Conservation (phyloP, 169 alveolate genomes). For the Cyclospora cayetanensis region DNA sequence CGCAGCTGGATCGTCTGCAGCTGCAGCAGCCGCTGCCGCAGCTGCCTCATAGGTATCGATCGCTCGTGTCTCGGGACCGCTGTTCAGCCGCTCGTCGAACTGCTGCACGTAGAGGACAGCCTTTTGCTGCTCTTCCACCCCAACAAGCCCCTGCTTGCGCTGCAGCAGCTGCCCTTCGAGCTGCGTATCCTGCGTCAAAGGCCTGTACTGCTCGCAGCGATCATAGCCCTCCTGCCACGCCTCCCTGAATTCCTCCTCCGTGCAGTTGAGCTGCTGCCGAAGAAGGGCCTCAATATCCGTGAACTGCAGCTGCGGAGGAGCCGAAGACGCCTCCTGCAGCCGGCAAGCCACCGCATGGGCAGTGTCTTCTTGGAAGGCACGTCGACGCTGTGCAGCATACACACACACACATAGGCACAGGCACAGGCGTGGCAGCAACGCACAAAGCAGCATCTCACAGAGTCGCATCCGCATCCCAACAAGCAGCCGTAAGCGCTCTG, state of each 20-base stretch:
- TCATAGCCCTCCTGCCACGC: conserved; percentile 24
- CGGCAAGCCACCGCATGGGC: neutral
- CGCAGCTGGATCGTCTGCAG: neutral
- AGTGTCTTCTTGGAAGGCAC: neutral
- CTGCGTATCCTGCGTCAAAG: neutral
- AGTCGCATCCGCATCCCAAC: too few relatives aligned
- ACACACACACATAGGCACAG: too few relatives aligned
- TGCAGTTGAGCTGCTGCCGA: conserved; percentile 20
- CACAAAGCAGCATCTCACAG: neutral
- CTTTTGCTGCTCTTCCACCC: neutral
- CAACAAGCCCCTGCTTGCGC: neutral
- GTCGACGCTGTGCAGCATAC: neutral
- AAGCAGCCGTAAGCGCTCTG: too few relatives aligned
- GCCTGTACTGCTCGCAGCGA: neutral
- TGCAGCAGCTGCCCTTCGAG: neutral
- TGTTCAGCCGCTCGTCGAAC: neutral
- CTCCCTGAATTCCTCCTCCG: neutral
- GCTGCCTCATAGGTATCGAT: neutral
- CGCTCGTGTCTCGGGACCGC: neutral
- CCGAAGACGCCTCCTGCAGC: neutral
- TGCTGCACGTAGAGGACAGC: neutral
- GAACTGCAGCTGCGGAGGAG: neutral
- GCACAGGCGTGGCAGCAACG: neutral
- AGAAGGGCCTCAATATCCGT: neutral
- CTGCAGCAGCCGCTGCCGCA: neutral